Base-by-base conservation (phyloP, 768 basidiomycete genomes). In the Hygrocybe punicea region DNA sequence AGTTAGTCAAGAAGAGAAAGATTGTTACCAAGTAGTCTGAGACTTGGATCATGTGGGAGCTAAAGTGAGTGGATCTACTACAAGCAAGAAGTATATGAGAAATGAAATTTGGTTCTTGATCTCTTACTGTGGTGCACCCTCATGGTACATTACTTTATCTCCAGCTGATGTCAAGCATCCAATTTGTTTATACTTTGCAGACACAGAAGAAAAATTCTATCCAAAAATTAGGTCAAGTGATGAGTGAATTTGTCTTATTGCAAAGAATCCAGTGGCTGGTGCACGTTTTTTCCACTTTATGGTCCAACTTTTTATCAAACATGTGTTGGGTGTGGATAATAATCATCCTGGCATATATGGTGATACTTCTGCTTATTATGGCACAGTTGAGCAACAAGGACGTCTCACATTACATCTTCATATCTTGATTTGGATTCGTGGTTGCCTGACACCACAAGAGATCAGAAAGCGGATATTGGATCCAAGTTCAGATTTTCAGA, bases 381-480 rank as follows among this genome's bases (percentile, higher is more conserved):
- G 68, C 1, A 66, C 63, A 0, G 66, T 73, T 48, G 75, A 76
- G 52, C 67, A 71, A 56, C 74, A 77, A 60, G 74, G 74, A 1
- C 44, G 67, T 3, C 53, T 73, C 0, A 75, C 72, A 0, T 51
- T 78, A 2, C 77, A 78, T 62, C 42, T 75, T 2, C 75, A 78
- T 59, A 17, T 72, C 21, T 35, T 77, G 1, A n/a, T 77, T 0
- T 79, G 75, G 74, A 64, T 77, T 1, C n/a, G 39, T 25, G 63
- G 65, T n/a, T 57, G 56, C 1, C 44, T 67, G 0, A 59, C 69
- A 6, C 76, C 73, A 3, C 67, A 76, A 51, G 65, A 75, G 42
- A 74, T 76, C 4, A 37, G 67, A 21, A 64, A 74, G 9, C 45
- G 48, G 6, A 4, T 78, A 0, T 47, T 68, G 24, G 56, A 62